Conservation (phyloP, 2,329 filamentous ascomycete species). For the Didymella arachidicola region DNA sequence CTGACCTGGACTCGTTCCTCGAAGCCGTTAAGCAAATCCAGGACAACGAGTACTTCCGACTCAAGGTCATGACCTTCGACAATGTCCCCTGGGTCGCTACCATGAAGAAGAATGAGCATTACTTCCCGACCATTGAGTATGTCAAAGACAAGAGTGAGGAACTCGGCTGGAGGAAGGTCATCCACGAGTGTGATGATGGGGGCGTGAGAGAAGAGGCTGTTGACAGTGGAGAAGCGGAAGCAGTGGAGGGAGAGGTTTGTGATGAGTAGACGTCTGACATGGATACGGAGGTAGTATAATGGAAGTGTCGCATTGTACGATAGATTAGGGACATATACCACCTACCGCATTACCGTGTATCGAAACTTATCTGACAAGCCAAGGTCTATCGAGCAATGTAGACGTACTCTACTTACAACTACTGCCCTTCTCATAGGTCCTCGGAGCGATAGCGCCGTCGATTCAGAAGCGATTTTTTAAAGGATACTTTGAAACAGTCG, state of each 20-base stretch:
- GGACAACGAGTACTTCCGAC: conserved; percentile 96
- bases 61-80: conserved; percentile 98
- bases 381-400: too few species aligned
- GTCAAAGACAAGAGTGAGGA: conserved; percentile 62
- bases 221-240: conserved; percentile 42
- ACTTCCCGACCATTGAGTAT: conserved; percentile 75
- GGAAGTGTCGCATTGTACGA: neutral
- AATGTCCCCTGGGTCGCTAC: conserved; percentile 99
- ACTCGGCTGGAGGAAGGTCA: conserved; percentile 66
- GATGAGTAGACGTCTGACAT: conserved; percentile 24
- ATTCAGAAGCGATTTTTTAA: too few species aligned
- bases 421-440: too few species aligned
- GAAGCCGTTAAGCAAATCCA: conserved; percentile 84
- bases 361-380: neutral
- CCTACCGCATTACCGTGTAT: neutral
- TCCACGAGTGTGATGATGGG: conserved; percentile 59
- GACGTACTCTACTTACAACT: too few species aligned
- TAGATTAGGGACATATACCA: conserved; percentile 1
- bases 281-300: neutral
- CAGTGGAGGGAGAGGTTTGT: conserved; percentile 34
- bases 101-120: conserved; percentile 99
- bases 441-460: too few species aligned
- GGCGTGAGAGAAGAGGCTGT: conserved; percentile 45
- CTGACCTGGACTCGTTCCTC: conserved; percentile 82
- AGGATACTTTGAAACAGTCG: too few species aligned